Conservation (phyloP, 106 monocot species). For the Platanthera guangdongensis region DNA sequence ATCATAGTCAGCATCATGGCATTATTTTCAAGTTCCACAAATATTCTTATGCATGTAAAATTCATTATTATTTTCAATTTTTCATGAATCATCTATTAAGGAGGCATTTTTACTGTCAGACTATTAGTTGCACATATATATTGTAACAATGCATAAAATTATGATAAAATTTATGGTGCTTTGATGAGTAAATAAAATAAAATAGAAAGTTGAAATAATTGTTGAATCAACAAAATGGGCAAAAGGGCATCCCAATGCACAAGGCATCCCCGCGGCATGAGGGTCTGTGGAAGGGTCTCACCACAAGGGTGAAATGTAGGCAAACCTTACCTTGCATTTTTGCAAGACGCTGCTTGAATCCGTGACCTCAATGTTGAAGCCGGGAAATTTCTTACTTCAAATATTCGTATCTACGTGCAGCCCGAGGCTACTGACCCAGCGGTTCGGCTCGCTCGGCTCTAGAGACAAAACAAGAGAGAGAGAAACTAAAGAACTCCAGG, state of each 20-base stretch:
- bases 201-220: background rate
- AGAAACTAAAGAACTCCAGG: no score
- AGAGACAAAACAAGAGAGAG: no score
- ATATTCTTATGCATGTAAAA: background rate
- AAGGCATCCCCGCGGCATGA: background rate
- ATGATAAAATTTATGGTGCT: background rate
- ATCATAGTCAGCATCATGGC: background rate
- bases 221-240: background rate
- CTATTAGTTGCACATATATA: background rate
- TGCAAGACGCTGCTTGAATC: no score
- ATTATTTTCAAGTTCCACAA: background rate
- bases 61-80: background rate
- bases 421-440: no score
- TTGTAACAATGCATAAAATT: background rate
- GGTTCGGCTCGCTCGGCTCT: no score
- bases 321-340: no score
- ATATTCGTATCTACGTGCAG: no score
- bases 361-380: no score
- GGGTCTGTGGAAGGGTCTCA: no score
- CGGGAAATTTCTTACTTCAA: no score
- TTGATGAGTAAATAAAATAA: background rate
- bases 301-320: no score
- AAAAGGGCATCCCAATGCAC: background rate
- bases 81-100: background rate
- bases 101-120: background rate